Percentiles rank a stretch among this genome's conserved stretches.
Conservation (phyloP, 108 stramenopile genomes). For the Fistulifera pelliculosa region DNA sequence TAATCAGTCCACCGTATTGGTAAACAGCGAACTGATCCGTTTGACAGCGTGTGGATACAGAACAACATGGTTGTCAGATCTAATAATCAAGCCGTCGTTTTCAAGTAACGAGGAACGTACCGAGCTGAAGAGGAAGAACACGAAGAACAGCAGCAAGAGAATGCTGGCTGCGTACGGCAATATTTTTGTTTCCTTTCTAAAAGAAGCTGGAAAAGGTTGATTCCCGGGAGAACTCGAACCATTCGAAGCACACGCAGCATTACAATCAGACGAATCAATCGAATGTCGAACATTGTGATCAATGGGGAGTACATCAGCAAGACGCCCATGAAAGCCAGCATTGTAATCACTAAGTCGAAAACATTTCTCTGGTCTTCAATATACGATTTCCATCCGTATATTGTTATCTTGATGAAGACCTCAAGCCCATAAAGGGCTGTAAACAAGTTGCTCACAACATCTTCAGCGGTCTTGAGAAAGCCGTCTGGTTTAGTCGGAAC, state of each 20-base stretch:
- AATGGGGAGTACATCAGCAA: slow-evolving; percentile 56
- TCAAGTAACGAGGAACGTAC: too few relatives aligned
- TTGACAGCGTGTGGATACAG: too few relatives aligned
- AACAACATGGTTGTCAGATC: too few relatives aligned
- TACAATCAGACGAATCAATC: slow-evolving; percentile 56
- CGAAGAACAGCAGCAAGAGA: slow-evolving; percentile 35
- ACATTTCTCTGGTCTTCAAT: slow-evolving; percentile 40
- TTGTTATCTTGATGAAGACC: slow-evolving; percentile 44
- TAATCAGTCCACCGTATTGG: slow-evolving; percentile 61
- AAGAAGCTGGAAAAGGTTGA: slow-evolving; percentile 47
- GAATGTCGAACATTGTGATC: slow-evolving; percentile 40
- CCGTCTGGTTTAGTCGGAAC: slow-evolving; percentile 6
- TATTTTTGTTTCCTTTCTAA: slow-evolving; percentile 36
- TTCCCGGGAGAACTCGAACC: slow-evolving; percentile 40
- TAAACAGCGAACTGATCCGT: slow-evolving; percentile 30
- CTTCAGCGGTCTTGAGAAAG: slow-evolving; percentile 50
- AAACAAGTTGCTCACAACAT: slow-evolving; percentile 48
- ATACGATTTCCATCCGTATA: slow-evolving; percentile 59
- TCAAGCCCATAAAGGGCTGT: slow-evolving; percentile 58
- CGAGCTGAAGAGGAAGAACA: slow-evolving; percentile 53
- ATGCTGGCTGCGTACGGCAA: slow-evolving; percentile 42
- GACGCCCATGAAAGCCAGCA: slow-evolving; percentile 38
- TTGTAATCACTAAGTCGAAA: slow-evolving; percentile 63
- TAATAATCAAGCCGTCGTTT: too few relatives aligned
- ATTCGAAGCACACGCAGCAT: slow-evolving; percentile 72